Conservation (phyloP, 768 basidiomycete species). For the Lentinula edodes region DNA sequence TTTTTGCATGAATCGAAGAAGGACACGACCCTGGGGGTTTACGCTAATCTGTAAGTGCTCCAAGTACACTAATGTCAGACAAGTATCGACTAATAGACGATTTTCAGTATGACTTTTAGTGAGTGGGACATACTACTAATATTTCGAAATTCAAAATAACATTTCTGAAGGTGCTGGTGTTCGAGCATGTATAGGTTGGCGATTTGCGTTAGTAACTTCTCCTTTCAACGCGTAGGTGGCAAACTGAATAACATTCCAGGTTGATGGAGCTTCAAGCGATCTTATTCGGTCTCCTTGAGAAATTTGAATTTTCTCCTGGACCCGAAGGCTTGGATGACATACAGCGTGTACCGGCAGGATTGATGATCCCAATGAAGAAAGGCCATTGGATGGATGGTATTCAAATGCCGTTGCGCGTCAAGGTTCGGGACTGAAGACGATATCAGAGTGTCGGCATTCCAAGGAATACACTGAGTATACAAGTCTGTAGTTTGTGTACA, state of each 20-base stretch:
- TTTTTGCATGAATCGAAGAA: constrained; percentile 20
- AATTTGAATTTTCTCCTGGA: constrained; percentile 30
- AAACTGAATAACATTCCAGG: constrained; percentile 7
- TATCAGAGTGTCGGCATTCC: too few species aligned
- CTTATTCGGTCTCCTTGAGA: constrained; percentile 29
- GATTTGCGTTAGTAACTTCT: constrained; percentile 4
- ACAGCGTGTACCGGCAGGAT: background rate
- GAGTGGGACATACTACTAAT: background rate
- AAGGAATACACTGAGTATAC: too few species aligned
- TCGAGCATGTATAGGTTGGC: constrained; percentile 6
- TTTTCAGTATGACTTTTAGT: constrained; percentile 3
- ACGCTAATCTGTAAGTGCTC: constrained; percentile 19
- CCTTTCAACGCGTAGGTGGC: background rate
- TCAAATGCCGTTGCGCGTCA: background rate
- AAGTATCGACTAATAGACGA: background rate
- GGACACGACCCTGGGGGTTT: constrained; percentile 15
- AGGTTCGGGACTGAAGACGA: background rate
- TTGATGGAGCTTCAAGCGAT: constrained; percentile 35
- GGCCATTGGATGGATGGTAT: background rate
- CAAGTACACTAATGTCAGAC: background rate
- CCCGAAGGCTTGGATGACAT: constrained; percentile 1
- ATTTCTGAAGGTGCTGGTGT: background rate
- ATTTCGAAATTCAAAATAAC: background rate
- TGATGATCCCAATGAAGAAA: constrained; percentile 1
- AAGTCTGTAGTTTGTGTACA: too few species aligned